These are phyloP conservation scores for Cadophora luteo-olivacea DNA, from an alignment of 2,329 filamentous ascomycete genomes.

Conservation along the genomic window DNA sequence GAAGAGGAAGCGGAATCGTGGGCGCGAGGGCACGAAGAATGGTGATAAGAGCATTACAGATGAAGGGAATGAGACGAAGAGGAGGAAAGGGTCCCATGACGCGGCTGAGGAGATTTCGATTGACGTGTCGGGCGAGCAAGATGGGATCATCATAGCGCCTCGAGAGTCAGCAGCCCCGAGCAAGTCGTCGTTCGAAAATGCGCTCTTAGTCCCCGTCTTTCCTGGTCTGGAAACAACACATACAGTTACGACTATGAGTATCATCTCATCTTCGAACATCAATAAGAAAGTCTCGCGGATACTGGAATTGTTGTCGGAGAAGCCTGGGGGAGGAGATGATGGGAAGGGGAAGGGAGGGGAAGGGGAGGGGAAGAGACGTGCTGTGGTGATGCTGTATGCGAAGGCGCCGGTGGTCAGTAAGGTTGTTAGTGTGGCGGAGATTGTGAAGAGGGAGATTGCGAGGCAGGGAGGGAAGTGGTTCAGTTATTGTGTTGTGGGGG, in stretches of 20 bases:
- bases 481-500: slow-evolving; percentile 46
- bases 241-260: slow-evolving; percentile 57
- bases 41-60: neutral
- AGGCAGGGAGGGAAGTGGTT: slow-evolving; percentile 52
- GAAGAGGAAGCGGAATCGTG: slow-evolving; percentile 21
- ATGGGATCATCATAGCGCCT: neutral
- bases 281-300: slow-evolving; percentile 44
- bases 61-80: neutral
- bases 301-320: slow-evolving; percentile 38
- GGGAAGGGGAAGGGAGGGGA: slow-evolving; percentile 12
- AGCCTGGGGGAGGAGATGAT: slow-evolving; percentile 25
- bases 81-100: neutral
- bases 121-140: neutral
- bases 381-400: slow-evolving; percentile 49
- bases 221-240: slow-evolving; percentile 40
- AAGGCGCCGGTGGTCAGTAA: slow-evolving; percentile 58
- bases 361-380: slow-evolving; percentile 3
- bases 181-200: neutral
- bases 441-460: slow-evolving; percentile 63
- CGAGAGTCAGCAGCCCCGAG: neutral
- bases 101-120: neutral
- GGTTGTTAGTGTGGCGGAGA: slow-evolving; percentile 71
- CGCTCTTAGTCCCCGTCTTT: slow-evolving; percentile 44
- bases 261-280: slow-evolving; percentile 67
- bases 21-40: slow-evolving; percentile 13